Conservation (phyloP, 352 stramenopile genomes). For the Pythium periplocum region DNA sequence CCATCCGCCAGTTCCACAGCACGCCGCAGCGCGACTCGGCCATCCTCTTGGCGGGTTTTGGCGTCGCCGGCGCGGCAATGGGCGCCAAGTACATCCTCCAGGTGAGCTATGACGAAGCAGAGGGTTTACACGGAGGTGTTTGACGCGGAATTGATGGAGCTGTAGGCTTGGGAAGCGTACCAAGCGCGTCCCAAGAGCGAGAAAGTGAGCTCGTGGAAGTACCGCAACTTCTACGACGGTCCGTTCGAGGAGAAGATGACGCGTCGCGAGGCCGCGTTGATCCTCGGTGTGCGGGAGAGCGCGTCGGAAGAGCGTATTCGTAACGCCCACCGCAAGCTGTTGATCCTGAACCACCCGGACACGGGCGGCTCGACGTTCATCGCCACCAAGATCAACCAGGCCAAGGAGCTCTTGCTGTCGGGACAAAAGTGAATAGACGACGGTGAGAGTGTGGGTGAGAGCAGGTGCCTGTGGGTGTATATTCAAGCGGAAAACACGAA, state of each 20-base stretch:
- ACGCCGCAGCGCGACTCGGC: slow-evolving; percentile 57
- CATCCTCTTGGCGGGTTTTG: slow-evolving; percentile 56
- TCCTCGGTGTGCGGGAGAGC: slow-evolving; percentile 97
- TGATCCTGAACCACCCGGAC: slow-evolving; percentile 99
- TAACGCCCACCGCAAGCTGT: slow-evolving; percentile 96
- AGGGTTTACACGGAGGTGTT: slow-evolving; percentile 28
- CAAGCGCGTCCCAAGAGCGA: slow-evolving; percentile 67
- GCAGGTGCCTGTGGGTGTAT: too few species aligned
- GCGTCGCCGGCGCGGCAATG: slow-evolving; percentile 63
- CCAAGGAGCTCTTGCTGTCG: slow-evolving; percentile 95
- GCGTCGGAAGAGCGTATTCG: slow-evolving; percentile 94
- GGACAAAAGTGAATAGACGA: slow-evolving; percentile 12
- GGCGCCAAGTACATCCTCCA: slow-evolving; percentile 77
- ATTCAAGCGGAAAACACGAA: too few species aligned
- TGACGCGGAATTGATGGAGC: not conserved
- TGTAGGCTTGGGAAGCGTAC: slow-evolving; percentile 66
- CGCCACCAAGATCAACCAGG: slow-evolving; percentile 99
- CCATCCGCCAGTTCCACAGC: slow-evolving; percentile 55
- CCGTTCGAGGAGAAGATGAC: slow-evolving; percentile 99
- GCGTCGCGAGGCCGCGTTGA: slow-evolving; percentile 96
- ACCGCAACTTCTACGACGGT: slow-evolving; percentile 92
- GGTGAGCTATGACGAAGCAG: slow-evolving; percentile 10
- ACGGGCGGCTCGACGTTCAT: slow-evolving; percentile 98
- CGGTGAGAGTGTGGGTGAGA: too few species aligned
- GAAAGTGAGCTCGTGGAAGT: slow-evolving; percentile 56